Evolutionary conservation across 305 asterid genomes (phyloP).

Genomic region (Rubia balearica): DNA sequence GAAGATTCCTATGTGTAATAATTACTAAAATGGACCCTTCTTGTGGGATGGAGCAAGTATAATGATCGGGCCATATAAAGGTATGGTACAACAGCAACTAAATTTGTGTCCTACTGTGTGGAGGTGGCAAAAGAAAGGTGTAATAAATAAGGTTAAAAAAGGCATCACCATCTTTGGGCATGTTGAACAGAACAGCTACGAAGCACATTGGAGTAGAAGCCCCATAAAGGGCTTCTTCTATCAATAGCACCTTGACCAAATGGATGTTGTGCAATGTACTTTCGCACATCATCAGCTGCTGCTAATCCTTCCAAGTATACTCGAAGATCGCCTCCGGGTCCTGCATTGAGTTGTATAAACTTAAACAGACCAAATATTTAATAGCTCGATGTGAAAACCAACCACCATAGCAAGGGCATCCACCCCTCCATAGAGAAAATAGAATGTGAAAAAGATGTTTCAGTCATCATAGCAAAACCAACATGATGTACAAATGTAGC

Average conservation of each 20-base stretch:
- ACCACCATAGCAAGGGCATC: neutral
- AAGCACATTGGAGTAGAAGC: conserved; percentile 57
- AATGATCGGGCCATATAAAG: neutral
- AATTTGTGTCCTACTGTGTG: neutral
- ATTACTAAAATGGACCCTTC: neutral
- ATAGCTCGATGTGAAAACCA: neutral
- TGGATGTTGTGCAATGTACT: conserved; percentile 63
- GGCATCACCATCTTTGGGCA: neutral
- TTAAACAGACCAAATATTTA: neutral
- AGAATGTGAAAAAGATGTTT: neutral
- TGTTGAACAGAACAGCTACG: conserved; percentile 20
- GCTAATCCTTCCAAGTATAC: conserved; percentile 68
- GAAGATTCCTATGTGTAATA: neutral
- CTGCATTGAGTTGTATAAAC: conserved; percentile 30
- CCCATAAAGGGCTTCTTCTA: conserved; percentile 48
- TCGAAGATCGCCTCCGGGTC: conserved; percentile 76
- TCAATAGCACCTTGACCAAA: conserved; percentile 75
- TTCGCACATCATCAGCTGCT: conserved; percentile 41
- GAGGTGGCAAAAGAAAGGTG: neutral
- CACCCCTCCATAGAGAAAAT: neutral
- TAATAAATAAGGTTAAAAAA: neutral
- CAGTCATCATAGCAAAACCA: neutral
- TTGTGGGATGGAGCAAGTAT: neutral
- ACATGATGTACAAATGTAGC: neutral
- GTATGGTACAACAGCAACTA: neutral